Conservation (phyloP, 257 asterid genomes). For the Solanum rostratum region DNA sequence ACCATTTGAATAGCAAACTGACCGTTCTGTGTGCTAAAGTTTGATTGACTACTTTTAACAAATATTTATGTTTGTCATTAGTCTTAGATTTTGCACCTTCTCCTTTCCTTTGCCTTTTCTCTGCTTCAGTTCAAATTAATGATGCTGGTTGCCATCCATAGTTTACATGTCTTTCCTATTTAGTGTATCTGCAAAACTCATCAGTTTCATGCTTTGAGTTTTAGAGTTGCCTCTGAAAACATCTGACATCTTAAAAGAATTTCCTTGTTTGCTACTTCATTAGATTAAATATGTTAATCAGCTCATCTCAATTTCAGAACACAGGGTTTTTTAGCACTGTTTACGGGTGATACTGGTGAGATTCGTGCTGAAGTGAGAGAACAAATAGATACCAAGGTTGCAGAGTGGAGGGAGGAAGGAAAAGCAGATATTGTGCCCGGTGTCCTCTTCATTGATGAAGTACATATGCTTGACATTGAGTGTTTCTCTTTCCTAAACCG, state of each 20-base stretch:
- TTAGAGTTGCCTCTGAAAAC: background rate
- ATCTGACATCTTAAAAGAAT: background rate
- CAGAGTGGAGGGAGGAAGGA: conserved; percentile 99
- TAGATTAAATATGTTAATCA: background rate
- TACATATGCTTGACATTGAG: conserved; percentile 98
- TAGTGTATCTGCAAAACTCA: background rate
- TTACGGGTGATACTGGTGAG: conserved; percentile 90
- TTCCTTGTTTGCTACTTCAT: background rate
- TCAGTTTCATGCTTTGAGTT: background rate
- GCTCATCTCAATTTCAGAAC: conserved; percentile 41
- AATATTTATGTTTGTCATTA: background rate
- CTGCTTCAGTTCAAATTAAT: background rate
- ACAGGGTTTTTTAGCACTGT: conserved; percentile 86
- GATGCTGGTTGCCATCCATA: background rate
- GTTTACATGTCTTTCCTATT: background rate
- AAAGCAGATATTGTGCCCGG: conserved; percentile 95
- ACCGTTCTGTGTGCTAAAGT: background rate
- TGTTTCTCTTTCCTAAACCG: conserved; percentile 94
- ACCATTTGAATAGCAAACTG: background rate
- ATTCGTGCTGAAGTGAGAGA: conserved; percentile 94
- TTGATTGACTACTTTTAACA: background rate
- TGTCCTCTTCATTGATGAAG: conserved; percentile 92
- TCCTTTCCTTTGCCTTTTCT: background rate
- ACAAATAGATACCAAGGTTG: conserved; percentile 92
- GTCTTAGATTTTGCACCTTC: background rate